Evolutionary conservation across 805 yeast genomes (phyloP).

Genomic region (Candida golubevii): DNA sequence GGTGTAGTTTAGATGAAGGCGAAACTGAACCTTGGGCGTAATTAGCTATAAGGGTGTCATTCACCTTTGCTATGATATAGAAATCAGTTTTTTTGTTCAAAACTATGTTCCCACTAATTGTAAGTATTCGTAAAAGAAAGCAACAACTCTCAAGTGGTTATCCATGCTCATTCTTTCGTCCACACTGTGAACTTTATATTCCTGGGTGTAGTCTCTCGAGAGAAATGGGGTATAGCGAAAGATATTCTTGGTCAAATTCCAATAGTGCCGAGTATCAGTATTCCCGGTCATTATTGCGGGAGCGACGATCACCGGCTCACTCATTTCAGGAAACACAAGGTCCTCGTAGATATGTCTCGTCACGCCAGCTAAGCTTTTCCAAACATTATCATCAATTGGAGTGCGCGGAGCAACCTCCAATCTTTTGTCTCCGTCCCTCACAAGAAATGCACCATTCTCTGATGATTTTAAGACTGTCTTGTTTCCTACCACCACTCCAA

Average conservation of each 20-base stretch:
- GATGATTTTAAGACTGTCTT: constrained; percentile 20
- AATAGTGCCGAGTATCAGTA: constrained; percentile 59
- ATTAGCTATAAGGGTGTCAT: background rate
- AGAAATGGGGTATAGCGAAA: constrained; percentile 42
- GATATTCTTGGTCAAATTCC: constrained; percentile 51
- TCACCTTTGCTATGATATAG: background rate
- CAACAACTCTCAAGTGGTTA: constrained; percentile 31
- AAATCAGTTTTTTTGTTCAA: background rate
- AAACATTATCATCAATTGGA: constrained; percentile 28
- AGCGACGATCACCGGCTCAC: constrained; percentile 34
- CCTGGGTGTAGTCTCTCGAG: constrained; percentile 13
- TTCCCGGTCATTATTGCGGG: constrained; percentile 55
- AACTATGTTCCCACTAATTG: constrained; percentile 11
- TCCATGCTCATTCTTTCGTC: constrained; percentile 31
- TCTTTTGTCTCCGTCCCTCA: constrained; percentile 19
- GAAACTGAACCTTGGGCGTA: too few relatives aligned
- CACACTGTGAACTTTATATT: constrained; percentile 30
- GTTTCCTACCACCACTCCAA: constrained; percentile 45
- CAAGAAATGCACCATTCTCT: constrained; percentile 39
- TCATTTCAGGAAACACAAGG: constrained; percentile 20
- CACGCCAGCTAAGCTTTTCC: constrained; percentile 17
- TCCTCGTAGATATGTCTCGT: constrained; percentile 19
- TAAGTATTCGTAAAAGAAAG: constrained; percentile 34
- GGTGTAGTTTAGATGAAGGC: too few relatives aligned
- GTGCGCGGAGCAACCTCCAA: constrained; percentile 54